Evolutionary conservation across 306 rosid species (phyloP).

Genomic region (Oemleria cerasiformis): DNA sequence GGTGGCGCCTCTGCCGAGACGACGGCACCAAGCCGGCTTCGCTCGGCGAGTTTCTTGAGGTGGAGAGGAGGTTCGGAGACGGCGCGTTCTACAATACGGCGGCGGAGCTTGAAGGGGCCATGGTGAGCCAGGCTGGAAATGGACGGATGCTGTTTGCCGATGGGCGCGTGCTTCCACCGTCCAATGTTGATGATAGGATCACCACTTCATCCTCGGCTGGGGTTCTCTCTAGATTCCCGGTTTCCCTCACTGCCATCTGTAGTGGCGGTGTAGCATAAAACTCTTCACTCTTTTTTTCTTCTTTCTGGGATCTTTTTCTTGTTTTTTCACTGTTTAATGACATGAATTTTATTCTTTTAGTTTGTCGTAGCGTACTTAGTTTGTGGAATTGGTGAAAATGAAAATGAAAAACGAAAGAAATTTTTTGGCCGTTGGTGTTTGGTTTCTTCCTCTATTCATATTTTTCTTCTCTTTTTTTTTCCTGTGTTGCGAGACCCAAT

Average conservation of each 20-base stretch:
- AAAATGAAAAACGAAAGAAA: background rate
- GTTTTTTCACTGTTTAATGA: background rate
- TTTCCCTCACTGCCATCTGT: conserved; percentile 69
- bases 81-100: conserved; percentile 72
- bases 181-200: conserved; percentile 35
- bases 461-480: too few species aligned
- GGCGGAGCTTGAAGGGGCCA: conserved; percentile 81
- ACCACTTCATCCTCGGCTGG: conserved; percentile 38
- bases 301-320: background rate
- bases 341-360: background rate
- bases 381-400: background rate
- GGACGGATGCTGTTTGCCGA: conserved; percentile 65
- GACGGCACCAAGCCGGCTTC: conserved; percentile 69
- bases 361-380: background rate
- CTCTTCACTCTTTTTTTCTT: conserved; percentile 1
- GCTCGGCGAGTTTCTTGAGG: conserved; percentile 86
- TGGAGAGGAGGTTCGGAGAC: conserved; percentile 84
- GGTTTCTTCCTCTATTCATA: background rate
- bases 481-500: too few species aligned
- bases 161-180: conserved; percentile 84
- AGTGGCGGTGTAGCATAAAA: conserved; percentile 61
- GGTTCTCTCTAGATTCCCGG: conserved; percentile 64
- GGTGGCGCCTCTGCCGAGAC: conserved; percentile 91
- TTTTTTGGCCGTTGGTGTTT: conserved; percentile 13
- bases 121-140: conserved; percentile 45